These are phyloP conservation scores for Coffea eugenioides DNA, from an alignment of 257 asterid species.

Conservation along the genomic window DNA sequence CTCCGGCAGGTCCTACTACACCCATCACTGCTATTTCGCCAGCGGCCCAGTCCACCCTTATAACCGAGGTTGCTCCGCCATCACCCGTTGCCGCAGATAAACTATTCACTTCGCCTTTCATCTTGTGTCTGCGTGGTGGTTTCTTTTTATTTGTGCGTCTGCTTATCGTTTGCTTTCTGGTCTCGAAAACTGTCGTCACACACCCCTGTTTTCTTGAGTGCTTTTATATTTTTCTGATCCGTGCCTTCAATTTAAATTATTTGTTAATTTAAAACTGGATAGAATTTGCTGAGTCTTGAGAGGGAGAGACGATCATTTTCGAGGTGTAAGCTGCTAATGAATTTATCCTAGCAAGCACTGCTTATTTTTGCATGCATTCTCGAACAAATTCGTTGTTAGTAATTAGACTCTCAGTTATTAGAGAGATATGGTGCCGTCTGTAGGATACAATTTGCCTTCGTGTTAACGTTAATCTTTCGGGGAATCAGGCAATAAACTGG, in stretches of 20 bases:
- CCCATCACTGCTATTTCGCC: slow-evolving; percentile 64
- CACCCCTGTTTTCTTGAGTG: no score
- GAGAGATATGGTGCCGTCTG: no score
- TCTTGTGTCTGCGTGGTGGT: background rate
- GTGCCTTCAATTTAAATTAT: no score
- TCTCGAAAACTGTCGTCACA: background rate
- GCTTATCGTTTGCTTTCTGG: background rate
- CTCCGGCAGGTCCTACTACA: slow-evolving; percentile 82
- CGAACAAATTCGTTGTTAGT: no score
- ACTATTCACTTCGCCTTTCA: background rate
- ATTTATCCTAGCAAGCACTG: background rate
- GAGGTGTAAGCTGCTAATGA: background rate
- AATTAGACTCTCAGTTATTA: no score
- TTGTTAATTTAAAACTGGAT: no score
- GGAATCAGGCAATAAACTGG: no score
- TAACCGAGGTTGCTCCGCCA: slow-evolving; percentile 79
- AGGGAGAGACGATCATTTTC: background rate
- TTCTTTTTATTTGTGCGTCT: background rate
- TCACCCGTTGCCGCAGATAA: slow-evolving; percentile 74
- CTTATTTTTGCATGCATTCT: no score
- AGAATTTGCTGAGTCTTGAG: background rate
- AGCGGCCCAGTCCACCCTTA: slow-evolving; percentile 76
- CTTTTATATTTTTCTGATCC: no score
- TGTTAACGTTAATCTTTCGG: no score
- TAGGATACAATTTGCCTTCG: no score